These are phyloP conservation scores for Aspergillus alliaceus DNA, from an alignment of 2,329 filamentous ascomycete species.

Conservation along the genomic window DNA sequence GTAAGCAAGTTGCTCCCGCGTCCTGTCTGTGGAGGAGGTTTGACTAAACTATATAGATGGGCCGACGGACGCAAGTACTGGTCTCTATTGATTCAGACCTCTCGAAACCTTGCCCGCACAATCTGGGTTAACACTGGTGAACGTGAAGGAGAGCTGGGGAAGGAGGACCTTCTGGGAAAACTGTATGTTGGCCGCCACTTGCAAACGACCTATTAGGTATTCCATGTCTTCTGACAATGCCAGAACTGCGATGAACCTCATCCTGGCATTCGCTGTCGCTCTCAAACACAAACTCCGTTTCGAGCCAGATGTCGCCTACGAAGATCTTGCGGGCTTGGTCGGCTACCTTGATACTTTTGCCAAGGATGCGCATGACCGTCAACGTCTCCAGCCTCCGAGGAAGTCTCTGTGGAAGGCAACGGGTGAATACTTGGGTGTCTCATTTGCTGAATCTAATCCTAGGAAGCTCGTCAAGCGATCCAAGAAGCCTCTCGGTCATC, in stretches of 20 bases:
- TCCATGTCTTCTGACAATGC: constrained; percentile 10
- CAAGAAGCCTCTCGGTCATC: constrained; percentile 71
- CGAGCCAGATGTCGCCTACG: constrained; percentile 76
- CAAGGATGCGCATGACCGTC: constrained; percentile 53
- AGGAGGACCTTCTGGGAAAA: constrained; percentile 69
- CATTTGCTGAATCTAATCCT: constrained; percentile 76
- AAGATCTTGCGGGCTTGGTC: constrained; percentile 69
- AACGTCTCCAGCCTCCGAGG: constrained; percentile 34
- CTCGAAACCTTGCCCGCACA: constrained; percentile 63
- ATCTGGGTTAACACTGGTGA: constrained; percentile 79
- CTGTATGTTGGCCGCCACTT: constrained; percentile 39
- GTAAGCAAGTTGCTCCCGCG: constrained; percentile 19
- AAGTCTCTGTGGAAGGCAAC: constrained; percentile 61
- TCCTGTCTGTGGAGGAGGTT: neutral
- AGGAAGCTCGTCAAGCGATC: constrained; percentile 74
- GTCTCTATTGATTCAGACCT: constrained; percentile 57
- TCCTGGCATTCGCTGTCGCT: constrained; percentile 73
- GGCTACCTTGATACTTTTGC: constrained; percentile 76
- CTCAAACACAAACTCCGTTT: constrained; percentile 83
- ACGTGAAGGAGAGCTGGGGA: constrained; percentile 57
- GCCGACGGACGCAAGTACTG: constrained; percentile 65
- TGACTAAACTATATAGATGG: constrained; percentile 38
- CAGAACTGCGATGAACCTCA: constrained; percentile 68
- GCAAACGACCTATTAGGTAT: neutral
- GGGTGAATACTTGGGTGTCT: constrained; percentile 73